Evolutionary conservation across 1,139 yeast genomes (phyloP), one percentile per base, ranked within the genome.

Genomic region (Scheffersomyces titani): DNA sequence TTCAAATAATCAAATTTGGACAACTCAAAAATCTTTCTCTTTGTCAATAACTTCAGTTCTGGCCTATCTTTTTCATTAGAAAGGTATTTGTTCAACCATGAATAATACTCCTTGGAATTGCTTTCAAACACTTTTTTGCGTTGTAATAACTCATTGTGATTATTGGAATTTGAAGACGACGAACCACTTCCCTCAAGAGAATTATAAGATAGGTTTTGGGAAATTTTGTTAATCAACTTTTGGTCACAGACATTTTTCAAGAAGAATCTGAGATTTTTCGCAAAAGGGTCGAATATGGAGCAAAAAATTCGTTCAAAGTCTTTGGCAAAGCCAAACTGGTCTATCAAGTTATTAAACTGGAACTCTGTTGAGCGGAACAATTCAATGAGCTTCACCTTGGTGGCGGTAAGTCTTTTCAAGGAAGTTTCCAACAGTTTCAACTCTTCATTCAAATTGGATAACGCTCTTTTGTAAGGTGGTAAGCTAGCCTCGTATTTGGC

Each of bases 1-100:
- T 84, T 82, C 65, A 87, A 83, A 67, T 91, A 92, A 63, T 89
- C 96, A 62, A 88, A 83, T 57, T 94, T 84, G 2, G 87, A 79
- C 6, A 87, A 70, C 63, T 90, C 96, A 72, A 90, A 91, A 0
- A 76, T 71, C 60, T 85, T 86, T 54, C 88, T 75, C 66, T 86
- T 88, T 19, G 72, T 73, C 20, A 88, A 73, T 50, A 88, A 80
- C 69, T 89, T 89, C 67, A 84, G 83, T 59, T 87, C 91, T 0
- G 83, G 81, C 57, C 87, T 78, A 47, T 81, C 82, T 60, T 86
- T 87, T 57, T 88, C 91, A 61, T 87, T 86, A 7, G 91, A 78
- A 51, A 89, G 72, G 61, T 88, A 86, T 59, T 89, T 83, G 53
- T 89, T 84, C 49, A 89, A 73, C 92, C 94, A 90, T 47, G 84